Conservation (phyloP, 2,329 filamentous ascomycete genomes). For the Colletotrichum brevisporum region DNA sequence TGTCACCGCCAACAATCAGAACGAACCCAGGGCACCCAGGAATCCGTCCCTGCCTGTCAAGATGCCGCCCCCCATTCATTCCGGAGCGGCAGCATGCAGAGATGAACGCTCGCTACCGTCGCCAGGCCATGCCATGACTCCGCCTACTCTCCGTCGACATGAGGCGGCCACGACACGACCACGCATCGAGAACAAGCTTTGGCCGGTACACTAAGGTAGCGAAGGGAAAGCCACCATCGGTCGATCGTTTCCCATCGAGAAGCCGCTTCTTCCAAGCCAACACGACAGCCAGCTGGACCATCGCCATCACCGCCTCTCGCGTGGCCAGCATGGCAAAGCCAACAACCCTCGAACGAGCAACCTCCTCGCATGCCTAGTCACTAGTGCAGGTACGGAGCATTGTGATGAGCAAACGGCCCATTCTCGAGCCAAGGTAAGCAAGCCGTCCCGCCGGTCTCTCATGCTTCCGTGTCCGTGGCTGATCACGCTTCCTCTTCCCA, state of each 20-base stretch:
- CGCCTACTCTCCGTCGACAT: background rate
- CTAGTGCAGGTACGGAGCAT: too few species aligned
- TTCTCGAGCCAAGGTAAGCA: background rate
- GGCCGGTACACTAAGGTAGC: too few species aligned
- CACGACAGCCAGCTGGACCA: background rate
- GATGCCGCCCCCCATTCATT: background rate
- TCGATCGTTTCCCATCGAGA: background rate
- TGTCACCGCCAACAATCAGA: background rate
- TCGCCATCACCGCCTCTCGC: slow-evolving; percentile 3
- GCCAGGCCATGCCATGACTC: background rate
- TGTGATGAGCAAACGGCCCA: slow-evolving; percentile 1
- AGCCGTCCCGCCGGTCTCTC: slow-evolving; percentile 24
- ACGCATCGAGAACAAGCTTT: background rate
- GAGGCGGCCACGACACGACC: background rate
- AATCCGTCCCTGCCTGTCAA: background rate
- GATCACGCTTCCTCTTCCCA: slow-evolving; percentile 38
- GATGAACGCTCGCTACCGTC: slow-evolving; percentile 10
- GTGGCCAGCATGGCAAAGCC: slow-evolving; percentile 2
- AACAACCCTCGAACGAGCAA: slow-evolving; percentile 12
- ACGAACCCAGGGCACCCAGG: slow-evolving; percentile 16
- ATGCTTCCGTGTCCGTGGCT: slow-evolving; percentile 38
- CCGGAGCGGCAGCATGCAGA: slow-evolving; percentile 13
- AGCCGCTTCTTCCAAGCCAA: background rate
- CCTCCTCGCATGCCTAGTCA: too few species aligned
- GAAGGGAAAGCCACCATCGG: background rate